Evolutionary conservation across 331 rosid species (phyloP).

Genomic region (Quercus tomentella): DNA sequence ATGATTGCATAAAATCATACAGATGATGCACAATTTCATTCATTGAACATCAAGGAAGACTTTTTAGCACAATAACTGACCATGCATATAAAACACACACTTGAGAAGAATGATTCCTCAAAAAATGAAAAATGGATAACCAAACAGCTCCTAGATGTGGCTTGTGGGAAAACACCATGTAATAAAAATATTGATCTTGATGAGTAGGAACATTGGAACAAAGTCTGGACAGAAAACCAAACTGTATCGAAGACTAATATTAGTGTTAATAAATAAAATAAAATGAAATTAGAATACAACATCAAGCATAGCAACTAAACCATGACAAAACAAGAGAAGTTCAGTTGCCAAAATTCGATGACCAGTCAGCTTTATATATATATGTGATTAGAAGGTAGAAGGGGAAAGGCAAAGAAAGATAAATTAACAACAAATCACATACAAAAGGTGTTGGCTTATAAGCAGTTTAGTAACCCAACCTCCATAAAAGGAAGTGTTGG

Average conservation of each 20-base stretch:
- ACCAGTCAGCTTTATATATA: neutral
- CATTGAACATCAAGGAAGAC: neutral
- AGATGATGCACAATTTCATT: neutral
- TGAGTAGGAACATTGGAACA: neutral
- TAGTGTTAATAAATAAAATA: neutral
- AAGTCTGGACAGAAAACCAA: neutral
- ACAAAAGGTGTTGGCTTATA: constrained; percentile 9
- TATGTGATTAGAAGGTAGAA: neutral
- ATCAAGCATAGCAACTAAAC: neutral
- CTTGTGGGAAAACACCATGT: too few relatives aligned
- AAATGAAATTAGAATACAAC: neutral
- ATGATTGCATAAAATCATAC: neutral
- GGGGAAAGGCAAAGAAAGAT: neutral
- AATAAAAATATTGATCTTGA: too few relatives aligned
- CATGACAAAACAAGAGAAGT: neutral
- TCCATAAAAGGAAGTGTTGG: constrained; percentile 17
- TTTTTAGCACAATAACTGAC: neutral
- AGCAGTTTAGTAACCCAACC: constrained; percentile 14
- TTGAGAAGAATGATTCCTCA: neutral
- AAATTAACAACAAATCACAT: constrained; percentile 10
- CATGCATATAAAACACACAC: neutral
- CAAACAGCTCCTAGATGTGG: neutral
- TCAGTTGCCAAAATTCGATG: neutral
- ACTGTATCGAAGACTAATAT: neutral
- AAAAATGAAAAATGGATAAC: neutral